Evolutionary conservation across 768 basidiomycete species (phyloP), one percentile per base, ranked within the genome.

Genomic region (Cubamyces sp.): DNA sequence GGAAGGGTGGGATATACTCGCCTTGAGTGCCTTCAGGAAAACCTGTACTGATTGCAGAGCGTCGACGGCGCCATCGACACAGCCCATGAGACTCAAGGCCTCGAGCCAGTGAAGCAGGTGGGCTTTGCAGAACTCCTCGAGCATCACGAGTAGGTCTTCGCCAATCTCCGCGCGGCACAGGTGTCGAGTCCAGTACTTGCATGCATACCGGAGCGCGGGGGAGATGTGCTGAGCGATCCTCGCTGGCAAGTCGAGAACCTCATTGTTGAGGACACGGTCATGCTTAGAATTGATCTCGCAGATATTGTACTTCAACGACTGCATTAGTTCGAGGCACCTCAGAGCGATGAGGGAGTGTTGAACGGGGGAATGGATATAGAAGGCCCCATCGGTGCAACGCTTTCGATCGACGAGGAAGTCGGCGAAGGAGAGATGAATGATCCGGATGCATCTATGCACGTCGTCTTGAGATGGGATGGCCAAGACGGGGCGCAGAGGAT

Each of bases 71-170:
- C 5, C 23, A 37, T 43, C 18, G 15, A 62, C 60, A 16, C 49
- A 16, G 16, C 47, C 57, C 15, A 60, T n/a, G 9, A 60, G 37
- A 26, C 64, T 64, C 28, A 49, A 39, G 0, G 49, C 62, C 57
- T 72, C 71, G 2, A 72, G 47, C 71, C 71, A 72, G 39, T 69
- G 53, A 0, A 72, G 60, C 0, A 72, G 60, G 45, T 64, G 47
- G 19, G 50, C 34, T n/a, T 49, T 42, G 46, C 60, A 65, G 23
- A 72, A 70, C 30, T 21, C 26, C 18, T 39, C 30, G 16, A 37
- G 34, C 1, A 49, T 34, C 1, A 43, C 34, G 2, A 62, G 48
- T n/a, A 67, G 23, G 5, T 41, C 49, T 40, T 60, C 40, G 5
- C 26, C 25, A 25, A 54, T n/a, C 39, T 54, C 53, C 1, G 15